Evolutionary conservation across 2,329 filamentous ascomycete species (phyloP).

Genomic region (Fusarium sterilihyphosum): DNA sequence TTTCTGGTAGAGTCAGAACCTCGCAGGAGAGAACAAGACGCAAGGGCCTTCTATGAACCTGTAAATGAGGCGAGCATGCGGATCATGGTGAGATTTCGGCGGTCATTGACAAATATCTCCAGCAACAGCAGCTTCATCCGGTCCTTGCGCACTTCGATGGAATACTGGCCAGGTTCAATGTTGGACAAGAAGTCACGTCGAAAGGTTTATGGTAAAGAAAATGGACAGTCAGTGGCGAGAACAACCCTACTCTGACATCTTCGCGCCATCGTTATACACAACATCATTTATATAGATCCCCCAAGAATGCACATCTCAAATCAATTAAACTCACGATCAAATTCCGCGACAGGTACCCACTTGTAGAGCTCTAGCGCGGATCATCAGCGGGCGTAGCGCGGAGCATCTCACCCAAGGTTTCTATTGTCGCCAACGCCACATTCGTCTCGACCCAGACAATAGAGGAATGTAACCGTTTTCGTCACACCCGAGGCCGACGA

Average conservation of each 20-base stretch:
- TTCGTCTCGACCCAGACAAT: not conserved
- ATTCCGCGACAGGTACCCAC: not conserved
- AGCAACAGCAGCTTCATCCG: not conserved
- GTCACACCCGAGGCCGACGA: not conserved
- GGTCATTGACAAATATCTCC: too few relatives aligned
- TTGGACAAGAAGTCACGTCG: not conserved
- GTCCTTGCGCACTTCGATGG: accelerated
- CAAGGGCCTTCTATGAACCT: too few relatives aligned
- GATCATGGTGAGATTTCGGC: too few relatives aligned
- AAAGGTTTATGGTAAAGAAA: accelerated
- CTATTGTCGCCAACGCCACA: not conserved
- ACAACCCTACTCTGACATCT: accelerated
- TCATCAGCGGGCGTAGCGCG: not conserved
- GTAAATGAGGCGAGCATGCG: too few relatives aligned
- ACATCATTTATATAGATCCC: not conserved
- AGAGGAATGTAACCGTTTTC: not conserved
- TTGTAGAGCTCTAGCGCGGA: not conserved
- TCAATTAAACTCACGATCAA: not conserved
- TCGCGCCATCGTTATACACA: accelerated
- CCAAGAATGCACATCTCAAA: not conserved
- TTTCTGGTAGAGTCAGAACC: not conserved
- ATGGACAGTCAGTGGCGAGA: not conserved
- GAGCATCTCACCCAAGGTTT: not conserved
- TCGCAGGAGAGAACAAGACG: accelerated
- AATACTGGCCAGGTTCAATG: too few relatives aligned